Conservation (phyloP, 176 grass and related monocot species). For the Bothriochloa decipiens region DNA sequence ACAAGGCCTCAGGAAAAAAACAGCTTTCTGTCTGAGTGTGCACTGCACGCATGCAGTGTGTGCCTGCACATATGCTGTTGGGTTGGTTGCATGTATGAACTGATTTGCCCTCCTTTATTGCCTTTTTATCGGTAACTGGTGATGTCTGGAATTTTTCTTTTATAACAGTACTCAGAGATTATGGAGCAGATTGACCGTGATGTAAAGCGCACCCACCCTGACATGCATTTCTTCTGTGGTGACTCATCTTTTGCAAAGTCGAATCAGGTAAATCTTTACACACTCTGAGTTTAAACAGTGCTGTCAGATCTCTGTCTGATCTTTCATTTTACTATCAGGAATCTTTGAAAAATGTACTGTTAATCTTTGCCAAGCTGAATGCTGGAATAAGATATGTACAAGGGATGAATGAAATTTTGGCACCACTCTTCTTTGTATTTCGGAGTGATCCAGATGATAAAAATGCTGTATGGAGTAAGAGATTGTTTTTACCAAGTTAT, state of each 20-base stretch:
- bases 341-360: constrained; percentile 65
- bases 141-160: constrained; percentile 16
- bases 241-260: constrained; percentile 80
- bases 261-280: constrained; percentile 71
- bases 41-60: neutral
- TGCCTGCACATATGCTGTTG: constrained; percentile 9
- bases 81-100: neutral
- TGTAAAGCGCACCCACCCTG: constrained; percentile 89
- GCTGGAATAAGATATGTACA: constrained; percentile 91
- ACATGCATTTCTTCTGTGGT: constrained; percentile 89
- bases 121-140: constrained; percentile 11
- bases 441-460: constrained; percentile 75
- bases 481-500: constrained; percentile 29
- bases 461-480: constrained; percentile 87
- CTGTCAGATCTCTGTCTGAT: constrained; percentile 43
- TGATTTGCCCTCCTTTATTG: neutral
- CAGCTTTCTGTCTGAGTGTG: neutral
- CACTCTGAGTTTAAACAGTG: constrained; percentile 38
- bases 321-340: constrained; percentile 48
- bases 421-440: constrained; percentile 84
- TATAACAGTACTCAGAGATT: constrained; percentile 62
- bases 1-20: neutral
- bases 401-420: constrained; percentile 96
- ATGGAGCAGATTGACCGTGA: constrained; percentile 94
- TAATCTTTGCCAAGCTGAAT: constrained; percentile 92